Evolutionary conservation across 2,329 filamentous ascomycete genomes (phyloP).

Genomic region (Tolypocladium amazonense): DNA sequence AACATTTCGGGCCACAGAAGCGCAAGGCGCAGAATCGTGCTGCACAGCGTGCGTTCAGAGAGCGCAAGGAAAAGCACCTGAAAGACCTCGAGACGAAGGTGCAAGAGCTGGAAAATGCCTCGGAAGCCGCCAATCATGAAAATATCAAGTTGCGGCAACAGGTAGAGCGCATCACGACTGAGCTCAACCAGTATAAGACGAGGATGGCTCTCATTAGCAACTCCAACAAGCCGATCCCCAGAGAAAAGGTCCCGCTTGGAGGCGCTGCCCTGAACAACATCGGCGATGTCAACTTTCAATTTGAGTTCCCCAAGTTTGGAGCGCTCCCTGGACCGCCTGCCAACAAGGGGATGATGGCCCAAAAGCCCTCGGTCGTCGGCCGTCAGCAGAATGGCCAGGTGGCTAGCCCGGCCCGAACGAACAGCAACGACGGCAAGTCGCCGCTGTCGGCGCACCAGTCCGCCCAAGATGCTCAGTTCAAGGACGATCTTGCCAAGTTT

Average conservation of each 20-base stretch:
- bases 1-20: slow-evolving; percentile 47
- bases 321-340: slow-evolving; percentile 44
- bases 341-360: slow-evolving; percentile 14
- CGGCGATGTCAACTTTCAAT: slow-evolving; percentile 75
- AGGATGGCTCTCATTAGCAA: slow-evolving; percentile 52
- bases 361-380: slow-evolving; percentile 20
- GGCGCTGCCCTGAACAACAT: slow-evolving; percentile 44
- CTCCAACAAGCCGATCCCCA: slow-evolving; percentile 17
- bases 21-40: slow-evolving; percentile 93
- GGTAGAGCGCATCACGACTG: slow-evolving; percentile 74
- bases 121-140: slow-evolving; percentile 72
- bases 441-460: slow-evolving; percentile 9
- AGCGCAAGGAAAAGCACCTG: slow-evolving; percentile 86
- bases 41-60: slow-evolving; percentile 84
- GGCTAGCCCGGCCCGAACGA: slow-evolving; percentile 19
- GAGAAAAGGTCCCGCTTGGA: slow-evolving; percentile 32
- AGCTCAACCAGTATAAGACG: slow-evolving; percentile 86
- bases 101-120: slow-evolving; percentile 68
- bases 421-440: slow-evolving; percentile 12
- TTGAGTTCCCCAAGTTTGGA: slow-evolving; percentile 94
- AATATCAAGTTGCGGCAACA: slow-evolving; percentile 78
- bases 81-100: slow-evolving; percentile 76
- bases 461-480: slow-evolving; percentile 17
- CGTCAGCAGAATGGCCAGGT: slow-evolving; percentile 14
- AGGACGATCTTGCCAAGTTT: slow-evolving; percentile 43